Conservation (phyloP, 202 grass and related monocot species). For the Digitaria exilis region DNA sequence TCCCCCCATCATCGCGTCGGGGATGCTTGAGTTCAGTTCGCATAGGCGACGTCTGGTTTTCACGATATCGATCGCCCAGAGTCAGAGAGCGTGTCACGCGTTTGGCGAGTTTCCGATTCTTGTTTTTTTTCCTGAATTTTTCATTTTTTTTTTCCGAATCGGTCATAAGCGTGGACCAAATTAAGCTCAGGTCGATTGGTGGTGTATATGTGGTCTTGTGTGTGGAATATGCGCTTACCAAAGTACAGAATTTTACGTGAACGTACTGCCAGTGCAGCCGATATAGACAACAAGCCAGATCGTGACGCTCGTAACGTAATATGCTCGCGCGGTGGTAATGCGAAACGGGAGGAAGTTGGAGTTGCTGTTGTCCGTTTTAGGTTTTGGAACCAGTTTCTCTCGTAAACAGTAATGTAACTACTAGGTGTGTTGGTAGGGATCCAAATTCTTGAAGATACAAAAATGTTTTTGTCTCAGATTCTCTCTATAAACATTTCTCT, state of each 20-base stretch:
- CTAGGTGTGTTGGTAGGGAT: too few relatives aligned
- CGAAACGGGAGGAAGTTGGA: too few relatives aligned
- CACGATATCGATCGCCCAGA: background rate
- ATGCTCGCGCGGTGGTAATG: background rate
- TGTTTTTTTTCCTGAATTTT: too few relatives aligned
- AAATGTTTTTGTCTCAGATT: too few relatives aligned
- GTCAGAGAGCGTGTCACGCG: background rate
- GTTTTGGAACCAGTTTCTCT: too few relatives aligned
- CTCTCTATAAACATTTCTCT: too few relatives aligned
- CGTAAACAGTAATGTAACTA: too few relatives aligned
- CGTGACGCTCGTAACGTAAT: background rate
- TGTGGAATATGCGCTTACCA: background rate
- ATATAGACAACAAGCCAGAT: background rate
- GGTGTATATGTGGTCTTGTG: too few relatives aligned
- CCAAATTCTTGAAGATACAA: too few relatives aligned
- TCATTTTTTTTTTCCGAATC: background rate
- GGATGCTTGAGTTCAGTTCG: background rate
- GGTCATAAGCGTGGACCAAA: background rate
- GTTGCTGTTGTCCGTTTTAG: too few relatives aligned
- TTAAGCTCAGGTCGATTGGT: background rate
- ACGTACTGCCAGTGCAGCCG: background rate
- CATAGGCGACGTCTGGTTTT: background rate
- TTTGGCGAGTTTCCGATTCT: background rate
- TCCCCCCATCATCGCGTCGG: background rate
- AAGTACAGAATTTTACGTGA: background rate